Conservation (phyloP, 164 flowering plant species). For the Stephania japonica region DNA sequence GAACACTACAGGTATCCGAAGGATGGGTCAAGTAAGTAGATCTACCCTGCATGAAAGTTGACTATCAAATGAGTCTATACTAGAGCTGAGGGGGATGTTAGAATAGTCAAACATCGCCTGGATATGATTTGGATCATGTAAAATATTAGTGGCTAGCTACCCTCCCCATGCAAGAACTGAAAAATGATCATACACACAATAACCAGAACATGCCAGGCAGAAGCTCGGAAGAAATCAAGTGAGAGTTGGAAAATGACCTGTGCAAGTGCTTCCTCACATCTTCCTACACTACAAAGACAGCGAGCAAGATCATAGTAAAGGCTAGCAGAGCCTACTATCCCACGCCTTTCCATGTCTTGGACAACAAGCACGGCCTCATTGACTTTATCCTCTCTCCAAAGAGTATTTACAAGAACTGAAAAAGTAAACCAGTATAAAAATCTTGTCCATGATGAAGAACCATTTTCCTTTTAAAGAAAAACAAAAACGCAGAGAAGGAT, state of each 20-base stretch:
- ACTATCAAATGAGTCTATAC: too few species aligned
- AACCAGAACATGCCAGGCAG: too few species aligned
- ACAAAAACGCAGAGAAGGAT: neutral
- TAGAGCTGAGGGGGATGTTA: too few species aligned
- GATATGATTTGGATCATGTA: too few species aligned
- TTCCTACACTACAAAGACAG: slow-evolving; percentile 88
- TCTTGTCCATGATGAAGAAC: neutral
- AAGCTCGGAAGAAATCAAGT: too few species aligned
- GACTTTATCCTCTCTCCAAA: slow-evolving; percentile 78
- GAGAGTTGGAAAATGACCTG: slow-evolving; percentile 38
- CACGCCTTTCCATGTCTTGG: slow-evolving; percentile 79
- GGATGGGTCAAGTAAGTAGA: too few species aligned
- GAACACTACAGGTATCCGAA: too few species aligned
- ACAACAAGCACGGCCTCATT: slow-evolving; percentile 73
- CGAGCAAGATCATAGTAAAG: slow-evolving; percentile 97
- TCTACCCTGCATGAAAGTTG: too few species aligned
- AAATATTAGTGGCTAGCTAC: too few species aligned
- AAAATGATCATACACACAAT: too few species aligned
- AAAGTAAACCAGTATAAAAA: slow-evolving; percentile 5
- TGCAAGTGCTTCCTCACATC: slow-evolving; percentile 66
- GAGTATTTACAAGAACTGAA: slow-evolving; percentile 81
- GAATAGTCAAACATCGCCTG: too few species aligned
- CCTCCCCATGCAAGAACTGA: too few species aligned
- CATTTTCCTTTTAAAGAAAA: neutral
- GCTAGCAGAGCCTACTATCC: slow-evolving; percentile 85